These are phyloP conservation scores for Alternaria novae-zelandiae DNA, from an alignment of 2,329 filamentous ascomycete species.

Conservation along the genomic window DNA sequence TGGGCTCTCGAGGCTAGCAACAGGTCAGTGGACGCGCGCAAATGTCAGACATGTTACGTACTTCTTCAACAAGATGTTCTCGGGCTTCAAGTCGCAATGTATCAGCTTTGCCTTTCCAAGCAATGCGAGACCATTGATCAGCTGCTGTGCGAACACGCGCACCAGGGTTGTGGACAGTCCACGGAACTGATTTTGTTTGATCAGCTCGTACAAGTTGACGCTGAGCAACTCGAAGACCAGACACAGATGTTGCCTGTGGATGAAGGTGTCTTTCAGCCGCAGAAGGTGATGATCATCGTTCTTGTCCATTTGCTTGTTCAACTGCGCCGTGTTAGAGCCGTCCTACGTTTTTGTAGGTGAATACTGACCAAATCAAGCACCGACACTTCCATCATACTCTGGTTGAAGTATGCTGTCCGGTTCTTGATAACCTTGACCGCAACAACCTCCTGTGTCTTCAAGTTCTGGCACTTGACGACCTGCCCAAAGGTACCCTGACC, in stretches of 20 bases:
- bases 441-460: conserved; percentile 98
- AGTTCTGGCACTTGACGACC: conserved; percentile 97
- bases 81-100: conserved; percentile 96
- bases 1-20: conserved; percentile 80
- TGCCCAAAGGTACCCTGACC: conserved; percentile 98
- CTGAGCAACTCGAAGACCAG: conserved; percentile 95
- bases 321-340: conserved; percentile 55
- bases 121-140: conserved; percentile 88
- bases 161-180: conserved; percentile 96
- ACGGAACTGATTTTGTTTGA: conserved; percentile 99
- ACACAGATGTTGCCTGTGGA: conserved; percentile 95
- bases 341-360: background rate
- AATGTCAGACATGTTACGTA: conserved; percentile 44
- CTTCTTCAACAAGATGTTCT: conserved; percentile 98
- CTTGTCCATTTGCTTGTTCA: conserved; percentile 98
- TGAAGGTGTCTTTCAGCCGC: conserved; percentile 95
- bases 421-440: conserved; percentile 99
- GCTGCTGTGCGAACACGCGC: conserved; percentile 94
- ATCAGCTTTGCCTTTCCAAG: conserved; percentile 96
- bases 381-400: conserved; percentile 99
- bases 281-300: conserved; percentile 98
- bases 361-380: conserved; percentile 84
- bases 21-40: conserved; percentile 14
- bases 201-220: conserved; percentile 97
- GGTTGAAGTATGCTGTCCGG: conserved; percentile 98